Evolutionary conservation across 2,329 filamentous ascomycete species (phyloP), one percentile per base, ranked within the genome.

Genomic region (Hypocrella siamensis): DNA sequence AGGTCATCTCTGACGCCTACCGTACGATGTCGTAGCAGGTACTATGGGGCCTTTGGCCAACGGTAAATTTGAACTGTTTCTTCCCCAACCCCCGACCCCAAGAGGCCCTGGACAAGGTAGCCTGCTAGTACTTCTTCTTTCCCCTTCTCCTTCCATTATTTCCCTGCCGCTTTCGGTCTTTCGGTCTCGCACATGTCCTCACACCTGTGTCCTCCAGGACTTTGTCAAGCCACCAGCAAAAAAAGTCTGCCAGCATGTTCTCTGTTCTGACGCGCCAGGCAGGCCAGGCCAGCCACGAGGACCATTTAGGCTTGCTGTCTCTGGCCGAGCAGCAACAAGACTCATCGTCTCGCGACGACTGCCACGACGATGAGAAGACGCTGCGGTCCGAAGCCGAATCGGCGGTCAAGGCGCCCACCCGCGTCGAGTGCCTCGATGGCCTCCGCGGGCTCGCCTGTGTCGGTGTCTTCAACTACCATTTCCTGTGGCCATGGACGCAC

Each of bases 401-500:
- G 31, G 11, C 30, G 35, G 17, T 32, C 34, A 18, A 36, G 32
- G 37, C 32, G 32, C 30, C 37, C 16, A 53, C 54, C 43, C 57
- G 58, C 42, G 54, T 58, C 39, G 46, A 40, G 31, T 53, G 47
- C 18, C 52, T 59, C 24, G 56, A 59, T 39, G 56, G 56, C 11
- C 47, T 59, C 2, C 49, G 56, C n/a, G 56, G 56, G 31, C 48
- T 58, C 35, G 56, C 56, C 12, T 59, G 54, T 34, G 48, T 59
- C 19, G 44, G 56, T 22, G 56, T 59, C 33, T 58, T 58, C 48
- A 59, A 57, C 30, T 58, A 57, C 35, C 55, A 58, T 36, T 58
- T 57, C 33, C 43, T 58, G 28, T 57, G 54, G 52, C 52, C 54
- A 12, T 58, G 53, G 52, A 57, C 53, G 2, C 48, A 52, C 0